Evolutionary conservation across 2,329 filamentous ascomycete species (phyloP).

Genomic region (Lecanoromycetidae sp.): DNA sequence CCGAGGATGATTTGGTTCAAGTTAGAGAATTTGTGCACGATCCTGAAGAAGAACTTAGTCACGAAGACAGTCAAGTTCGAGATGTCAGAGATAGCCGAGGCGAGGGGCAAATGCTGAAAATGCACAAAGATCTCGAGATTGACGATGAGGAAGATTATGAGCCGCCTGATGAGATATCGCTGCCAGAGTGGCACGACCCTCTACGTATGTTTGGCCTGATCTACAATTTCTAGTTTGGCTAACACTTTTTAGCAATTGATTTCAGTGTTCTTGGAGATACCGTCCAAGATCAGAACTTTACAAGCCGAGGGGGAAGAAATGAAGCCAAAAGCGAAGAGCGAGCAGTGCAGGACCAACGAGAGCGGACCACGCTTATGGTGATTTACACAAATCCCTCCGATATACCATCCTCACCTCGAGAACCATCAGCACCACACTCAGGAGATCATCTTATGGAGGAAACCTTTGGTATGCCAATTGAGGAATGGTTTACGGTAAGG

Average conservation of each 20-base stretch:
- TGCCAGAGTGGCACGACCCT: conserved; percentile 26
- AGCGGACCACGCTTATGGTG: conserved; percentile 37
- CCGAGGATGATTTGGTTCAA: conserved; percentile 43
- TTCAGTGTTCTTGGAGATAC: conserved; percentile 26
- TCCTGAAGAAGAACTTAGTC: conserved; percentile 49
- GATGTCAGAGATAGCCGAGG: conserved; percentile 49
- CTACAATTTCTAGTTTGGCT: not conserved
- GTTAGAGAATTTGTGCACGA: conserved; percentile 50
- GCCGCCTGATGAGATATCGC: conserved; percentile 30
- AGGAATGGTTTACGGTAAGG: conserved; percentile 29
- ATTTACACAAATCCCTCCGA: conserved; percentile 36
- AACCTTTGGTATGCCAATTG: conserved; percentile 32
- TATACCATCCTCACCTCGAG: conserved; percentile 36
- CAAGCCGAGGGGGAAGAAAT: conserved; percentile 34
- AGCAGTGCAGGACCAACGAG: conserved; percentile 34
- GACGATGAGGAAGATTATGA: conserved; percentile 48
- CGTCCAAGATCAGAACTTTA: conserved; percentile 28
- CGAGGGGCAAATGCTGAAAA: conserved; percentile 40
- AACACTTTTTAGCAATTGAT: conserved; percentile 28
- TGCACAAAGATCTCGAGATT: conserved; percentile 42
- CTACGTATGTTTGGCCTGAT: conserved; percentile 24
- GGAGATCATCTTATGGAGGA: conserved; percentile 10
- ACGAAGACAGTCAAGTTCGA: conserved; percentile 45
- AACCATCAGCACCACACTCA: conserved; percentile 28
- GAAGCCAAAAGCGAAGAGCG: conserved; percentile 30